Evolutionary conservation across 257 asterid genomes (phyloP), one percentile per base, ranked within the genome.

Genomic region (Fraxinus excelsior): DNA sequence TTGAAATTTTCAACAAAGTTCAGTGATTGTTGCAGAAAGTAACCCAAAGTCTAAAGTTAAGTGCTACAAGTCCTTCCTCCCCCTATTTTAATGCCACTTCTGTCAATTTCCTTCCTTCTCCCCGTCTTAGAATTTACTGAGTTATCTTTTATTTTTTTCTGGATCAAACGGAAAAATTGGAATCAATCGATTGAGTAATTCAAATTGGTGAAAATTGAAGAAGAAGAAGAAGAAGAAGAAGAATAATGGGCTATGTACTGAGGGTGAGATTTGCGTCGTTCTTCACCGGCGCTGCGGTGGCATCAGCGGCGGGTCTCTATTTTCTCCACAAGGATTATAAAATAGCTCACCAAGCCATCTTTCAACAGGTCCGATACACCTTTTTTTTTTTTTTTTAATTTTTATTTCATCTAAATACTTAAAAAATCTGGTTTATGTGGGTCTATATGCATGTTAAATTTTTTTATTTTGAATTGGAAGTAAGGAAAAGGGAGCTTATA

Each of bases 221-320:
- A 9, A 72, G 38, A 51, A 11, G 72, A 75, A 58, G 23, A 8
- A 72, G 38, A 51, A 44, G 51, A 12, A 44, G 21, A 21, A 71
- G 68, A 58, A 74, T 66, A 73, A 94, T 95, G 99, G 97, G 98
- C 58, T 92, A 90, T 78, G 86, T 90, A 71, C 79, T 90, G 78
- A 90, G 98, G 69, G 98, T 95, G 82, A 86, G 96, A 86, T 78
- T 91, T 44, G 97, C 97, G 49, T 90, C 98, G 23, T 95, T 92
- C 88, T 91, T 92, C 89, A 74, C 92, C 66, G 98, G 97, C 68
- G 96, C 91, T n/a, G 97, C 97, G 3, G 85, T 87, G 58, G 96
- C 99, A 37, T 91, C 97, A 44, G 92, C 88, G 38, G 88, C 82
- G 19, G 99, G 98, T 26, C 81, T 94, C 37, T 93, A 88, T 83